Evolutionary conservation across 2,329 filamentous ascomycete genomes (phyloP), one percentile per base, ranked within the genome.

Genomic region (Hypoxylon sp.): DNA sequence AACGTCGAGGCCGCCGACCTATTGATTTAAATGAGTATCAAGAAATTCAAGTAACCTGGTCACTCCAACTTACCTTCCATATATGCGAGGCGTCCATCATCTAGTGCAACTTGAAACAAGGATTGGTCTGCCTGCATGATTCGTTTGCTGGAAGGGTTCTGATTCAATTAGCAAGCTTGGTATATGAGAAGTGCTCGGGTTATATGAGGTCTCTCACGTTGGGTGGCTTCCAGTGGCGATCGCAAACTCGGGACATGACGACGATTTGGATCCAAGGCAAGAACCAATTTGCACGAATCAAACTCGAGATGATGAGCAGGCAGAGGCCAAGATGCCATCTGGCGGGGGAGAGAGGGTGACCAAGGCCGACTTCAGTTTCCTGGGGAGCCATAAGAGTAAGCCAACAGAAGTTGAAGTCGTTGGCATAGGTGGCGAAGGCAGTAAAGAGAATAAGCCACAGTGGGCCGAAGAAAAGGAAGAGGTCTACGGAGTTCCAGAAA

Each of bases 271-370:
- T 15, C 53, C 48, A 57, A 4, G 56, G 7, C 2, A 19, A 29
- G 8, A 61, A 16, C 56, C 59, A 61, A 15, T 32, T 34, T 8
- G 17, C 8, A 48, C 57, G 59, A 47, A 61, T 38, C 4, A 49
- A 19, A 34, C 42, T 46, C 34, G 49, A 59, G 15, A 55, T 6
- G 17, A 52, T 12, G 9, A 60, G 27, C 21, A 60, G 21, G 11
- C 20, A 29, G 20, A 57, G 12, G 9, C 57, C 57, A 20, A 45
- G 12, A 17, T 42, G 23, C 37, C 23, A 31, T 8, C 44, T 43
- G 15, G 17, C 8, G 5, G 31, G n/a, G 13, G 13, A 15, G 6
- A 17, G 6, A 5, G 37, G 32, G 8, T 50, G 2, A 13, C 8
- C 21, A 17, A 51, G 17, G 5, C 38, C 41, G 23, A 46, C 2